Base-by-base conservation (phyloP, 768 basidiomycete genomes). In the Cantharellus anzutake region DNA sequence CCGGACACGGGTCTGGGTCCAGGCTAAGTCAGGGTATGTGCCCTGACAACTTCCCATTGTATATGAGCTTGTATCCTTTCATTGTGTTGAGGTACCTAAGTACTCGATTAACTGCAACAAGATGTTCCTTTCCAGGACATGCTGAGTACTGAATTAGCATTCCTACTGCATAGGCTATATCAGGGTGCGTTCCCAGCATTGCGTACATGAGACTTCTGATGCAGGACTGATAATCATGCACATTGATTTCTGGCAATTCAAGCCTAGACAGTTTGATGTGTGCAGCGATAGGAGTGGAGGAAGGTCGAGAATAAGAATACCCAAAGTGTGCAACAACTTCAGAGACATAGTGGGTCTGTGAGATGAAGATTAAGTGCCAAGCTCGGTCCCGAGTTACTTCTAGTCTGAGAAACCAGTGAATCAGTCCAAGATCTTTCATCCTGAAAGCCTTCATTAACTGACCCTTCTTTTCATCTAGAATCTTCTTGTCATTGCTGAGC, bases 371-470 rank as follows among this genome's bases (percentile, higher is more conserved):
- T 2, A 14, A 5, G 5, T 38, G n/a, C 2, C 50, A 59, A 3
- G 57, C 4, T 5, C 57, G 37, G 39, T 61, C 42, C 20, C 57
- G 2, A 3, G 42, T 61, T 2, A 61, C 59, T n/a, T 48, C 5
- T 2, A 61, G 41, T 40, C 60, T 44, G 2, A 61, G 37, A 58
- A 61, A 41, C 11, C 20, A 63, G 4, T 52, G 41, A 2, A 57
- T 57, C 39, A 50, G 39, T 57, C 60, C 59, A 34, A 61, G 60
- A 11, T 61, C 60, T 4, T 29, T 3, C 35, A 71, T 56, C 58
- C 69, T 68, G 64, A 72, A 71, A 37, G 62, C 59, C 42, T 58
- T 51, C 3, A 35, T 60, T 35, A 60, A 35, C 29, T 70, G 63
- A 0, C 50, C 59, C n/a, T 69, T 69, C 60, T 68, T 37, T 7